Conservation (phyloP, 352 stramenopile species). For the Sclerospora graminicola region DNA sequence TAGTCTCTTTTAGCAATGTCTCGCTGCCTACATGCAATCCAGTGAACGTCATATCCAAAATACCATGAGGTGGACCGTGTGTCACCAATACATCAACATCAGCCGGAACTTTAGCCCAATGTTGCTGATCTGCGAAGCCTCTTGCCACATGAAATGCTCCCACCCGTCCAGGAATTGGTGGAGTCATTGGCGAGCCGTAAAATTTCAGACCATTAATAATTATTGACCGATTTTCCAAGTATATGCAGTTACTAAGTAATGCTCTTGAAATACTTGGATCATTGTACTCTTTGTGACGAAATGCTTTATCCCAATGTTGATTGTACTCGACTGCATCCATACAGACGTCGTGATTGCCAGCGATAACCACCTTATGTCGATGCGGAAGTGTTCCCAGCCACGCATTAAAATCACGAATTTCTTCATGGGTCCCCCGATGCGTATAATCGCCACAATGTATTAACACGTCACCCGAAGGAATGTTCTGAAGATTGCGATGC, state of each 20-base stretch:
- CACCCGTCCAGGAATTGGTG: slow-evolving; percentile 43
- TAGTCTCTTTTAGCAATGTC: slow-evolving; percentile 67
- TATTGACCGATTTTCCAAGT: slow-evolving; percentile 62
- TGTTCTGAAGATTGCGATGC: slow-evolving; percentile 45
- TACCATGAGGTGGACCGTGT: slow-evolving; percentile 80
- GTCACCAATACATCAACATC: slow-evolving; percentile 86
- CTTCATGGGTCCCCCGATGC: slow-evolving; percentile 51
- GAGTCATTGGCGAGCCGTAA: slow-evolving; percentile 70
- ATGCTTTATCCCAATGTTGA: slow-evolving; percentile 49
- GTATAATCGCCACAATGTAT: slow-evolving; percentile 89
- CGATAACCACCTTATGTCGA: slow-evolving; percentile 66
- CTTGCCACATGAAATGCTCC: slow-evolving; percentile 68
- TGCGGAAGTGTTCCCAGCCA: slow-evolving; percentile 74
- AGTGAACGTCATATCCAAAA: slow-evolving; percentile 64
- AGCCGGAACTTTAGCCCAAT: slow-evolving; percentile 58
- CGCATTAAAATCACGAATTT: slow-evolving; percentile 66
- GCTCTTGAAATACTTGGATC: slow-evolving; percentile 36
- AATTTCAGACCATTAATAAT: slow-evolving; percentile 67
- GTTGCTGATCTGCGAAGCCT: slow-evolving; percentile 49
- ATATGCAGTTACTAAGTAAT: slow-evolving; percentile 64
- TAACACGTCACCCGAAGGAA: slow-evolving; percentile 72
- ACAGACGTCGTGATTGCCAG: slow-evolving; percentile 75
- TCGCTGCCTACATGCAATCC: slow-evolving; percentile 69
- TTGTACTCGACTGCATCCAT: slow-evolving; percentile 65
- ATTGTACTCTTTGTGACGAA: slow-evolving; percentile 49